Evolutionary conservation across 2,329 filamentous ascomycete species (phyloP), one percentile per base, ranked within the genome.

Genomic region (Parascedosporium putredinis): DNA sequence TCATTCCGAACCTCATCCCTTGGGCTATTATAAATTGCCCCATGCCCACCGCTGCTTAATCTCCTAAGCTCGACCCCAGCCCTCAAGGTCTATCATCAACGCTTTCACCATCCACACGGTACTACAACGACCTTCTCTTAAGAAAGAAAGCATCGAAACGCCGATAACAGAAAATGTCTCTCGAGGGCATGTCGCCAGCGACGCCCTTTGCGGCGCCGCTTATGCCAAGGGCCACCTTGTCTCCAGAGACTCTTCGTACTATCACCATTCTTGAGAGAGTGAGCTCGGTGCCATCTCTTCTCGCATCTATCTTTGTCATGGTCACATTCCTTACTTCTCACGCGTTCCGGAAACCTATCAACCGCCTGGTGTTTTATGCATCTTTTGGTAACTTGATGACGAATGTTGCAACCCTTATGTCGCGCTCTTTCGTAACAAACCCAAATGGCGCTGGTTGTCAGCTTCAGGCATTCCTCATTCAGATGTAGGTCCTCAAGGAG

Each of bases 261-360:
- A 73, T 90, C 55, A 77, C 70, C 54, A 64, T 75, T 50, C 75
- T 85, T 45, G 85, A 88, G 63, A 75, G 87, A 45, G 68, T 76
- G 14, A 80, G 81, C 59, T 90, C 86, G 0, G 73, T 81, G 6
- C 65, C 90, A 40, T 91, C 87, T 1, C 63, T 93, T 1, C 47
- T 84, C 2, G 86, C 85, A 51, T 86, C 82, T 40, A 57, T 82
- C 27, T 79, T 90, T 61, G 84, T 89, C 59, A 79, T 91, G 49
- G 57, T 71, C 50, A 89, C 85, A 3, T 93, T 90, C 60, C 66
- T 77, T 25, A 64, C 66, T n/a, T 86, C 83, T 27, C 74, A 72
- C 14, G 74, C 75, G 4, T 93, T 93, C 61, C 84, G 86, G 59
- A 91, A 89, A 60, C 85, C 87, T n/a, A 89, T 93, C 67, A 93